A percentile compares a stretch with the other conserved stretches of the same genome.
Evolutionary conservation across 495 filamentous ascomycete genomes (phyloP).

Genomic region (Achaetomiella virescens): DNA sequence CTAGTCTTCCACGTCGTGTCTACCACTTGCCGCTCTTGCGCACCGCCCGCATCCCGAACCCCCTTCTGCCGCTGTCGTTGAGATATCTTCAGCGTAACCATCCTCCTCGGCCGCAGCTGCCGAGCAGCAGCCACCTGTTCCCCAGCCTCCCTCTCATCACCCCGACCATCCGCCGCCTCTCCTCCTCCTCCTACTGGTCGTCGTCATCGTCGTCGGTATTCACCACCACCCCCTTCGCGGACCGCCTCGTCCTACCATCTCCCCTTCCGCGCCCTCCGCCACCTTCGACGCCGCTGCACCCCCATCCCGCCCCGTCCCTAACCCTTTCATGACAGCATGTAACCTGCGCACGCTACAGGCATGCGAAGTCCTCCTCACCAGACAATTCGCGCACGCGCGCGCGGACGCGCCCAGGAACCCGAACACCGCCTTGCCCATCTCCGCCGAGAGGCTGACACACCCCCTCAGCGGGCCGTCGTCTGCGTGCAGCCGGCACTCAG

Average conservation of each 20-base stretch:
- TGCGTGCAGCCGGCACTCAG: slow-evolving; percentile 9
- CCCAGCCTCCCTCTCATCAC: neutral
- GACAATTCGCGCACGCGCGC: slow-evolving; percentile 12
- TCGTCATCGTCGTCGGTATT: neutral
- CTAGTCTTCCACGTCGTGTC: neutral
- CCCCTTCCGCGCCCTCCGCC: neutral
- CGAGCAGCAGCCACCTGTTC: too few relatives aligned
- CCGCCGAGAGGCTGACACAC: neutral
- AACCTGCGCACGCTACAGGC: slow-evolving; percentile 8
- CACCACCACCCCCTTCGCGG: neutral
- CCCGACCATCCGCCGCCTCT: neutral
- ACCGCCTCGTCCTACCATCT: neutral
- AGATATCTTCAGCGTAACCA: neutral
- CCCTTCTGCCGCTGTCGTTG: too few relatives aligned
- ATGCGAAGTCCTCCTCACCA: neutral
- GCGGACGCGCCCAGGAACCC: neutral
- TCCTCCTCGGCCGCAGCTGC: neutral
- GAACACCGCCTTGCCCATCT: neutral
- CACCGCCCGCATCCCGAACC: too few relatives aligned
- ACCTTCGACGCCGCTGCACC: neutral
- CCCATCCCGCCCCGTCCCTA: too few relatives aligned
- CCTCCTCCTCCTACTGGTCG: too few relatives aligned
- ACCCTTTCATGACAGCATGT: too few relatives aligned
- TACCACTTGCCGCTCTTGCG: too few relatives aligned
- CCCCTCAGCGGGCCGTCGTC: slow-evolving; percentile 1